Conservation (phyloP, 352 stramenopile genomes). For the Globisporangium recalcitrans region DNA sequence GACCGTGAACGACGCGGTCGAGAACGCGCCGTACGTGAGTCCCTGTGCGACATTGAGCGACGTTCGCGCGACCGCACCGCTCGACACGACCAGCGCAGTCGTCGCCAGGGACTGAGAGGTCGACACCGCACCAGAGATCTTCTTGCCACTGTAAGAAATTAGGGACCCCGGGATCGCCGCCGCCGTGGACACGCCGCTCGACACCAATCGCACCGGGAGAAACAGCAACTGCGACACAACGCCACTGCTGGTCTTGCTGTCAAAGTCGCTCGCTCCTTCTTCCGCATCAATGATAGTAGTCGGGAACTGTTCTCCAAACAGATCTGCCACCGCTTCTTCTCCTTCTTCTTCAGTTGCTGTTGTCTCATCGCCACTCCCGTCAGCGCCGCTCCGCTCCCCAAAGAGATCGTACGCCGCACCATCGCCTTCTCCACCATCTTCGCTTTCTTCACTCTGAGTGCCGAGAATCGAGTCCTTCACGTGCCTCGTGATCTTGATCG, state of each 20-base stretch:
- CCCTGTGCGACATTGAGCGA: conserved; percentile 47
- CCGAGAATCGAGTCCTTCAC: conserved; percentile 35
- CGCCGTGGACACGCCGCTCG: conserved; percentile 51
- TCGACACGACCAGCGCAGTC: conserved; percentile 52
- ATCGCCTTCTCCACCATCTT: background rate
- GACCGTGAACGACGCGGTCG: conserved; percentile 50
- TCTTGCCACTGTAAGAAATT: conserved; percentile 48
- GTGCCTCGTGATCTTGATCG: conserved; percentile 50
- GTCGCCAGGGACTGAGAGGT: conserved; percentile 56
- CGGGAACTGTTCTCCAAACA: conserved; percentile 11
- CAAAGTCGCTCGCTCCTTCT: background rate
- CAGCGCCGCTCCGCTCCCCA: conserved; percentile 28
- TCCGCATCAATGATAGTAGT: conserved; percentile 8
- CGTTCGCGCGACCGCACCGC: conserved; percentile 39
- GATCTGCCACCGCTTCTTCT: background rate
- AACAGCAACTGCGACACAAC: conserved; percentile 54
- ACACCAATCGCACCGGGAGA: conserved; percentile 51
- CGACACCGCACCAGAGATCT: conserved; percentile 50
- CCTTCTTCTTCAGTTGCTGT: background rate
- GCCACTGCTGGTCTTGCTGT: background rate
- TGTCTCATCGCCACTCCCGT: background rate
- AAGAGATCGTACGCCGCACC: conserved; percentile 36
- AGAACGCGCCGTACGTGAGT: conserved; percentile 44
- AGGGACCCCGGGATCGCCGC: conserved; percentile 44
- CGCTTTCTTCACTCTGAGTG: background rate